These are phyloP conservation scores for Phyllosticta capitalensis DNA, from an alignment of 2,329 filamentous ascomycete genomes.

Conservation along the genomic window DNA sequence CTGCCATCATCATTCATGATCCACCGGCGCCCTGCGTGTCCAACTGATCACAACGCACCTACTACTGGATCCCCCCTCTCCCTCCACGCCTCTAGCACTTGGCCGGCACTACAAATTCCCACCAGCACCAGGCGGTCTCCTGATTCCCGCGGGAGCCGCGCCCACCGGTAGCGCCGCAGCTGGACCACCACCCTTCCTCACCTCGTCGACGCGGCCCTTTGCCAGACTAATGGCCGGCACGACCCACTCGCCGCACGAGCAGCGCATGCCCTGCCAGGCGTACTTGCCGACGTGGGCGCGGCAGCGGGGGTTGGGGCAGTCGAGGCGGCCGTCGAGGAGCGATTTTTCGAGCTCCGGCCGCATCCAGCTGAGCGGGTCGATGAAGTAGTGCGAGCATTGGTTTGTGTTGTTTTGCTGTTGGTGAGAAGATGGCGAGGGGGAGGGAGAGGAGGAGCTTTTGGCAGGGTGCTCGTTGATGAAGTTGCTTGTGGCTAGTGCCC, in stretches of 20 bases:
- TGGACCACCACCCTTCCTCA: slow-evolving; percentile 16
- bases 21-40: no score
- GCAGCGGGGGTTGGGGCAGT: slow-evolving; percentile 75
- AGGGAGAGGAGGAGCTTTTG: not conserved
- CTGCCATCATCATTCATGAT: no score
- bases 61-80: no score
- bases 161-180: no score
- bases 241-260: slow-evolving; percentile 84
- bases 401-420: slow-evolving; percentile 18
- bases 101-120: not conserved
- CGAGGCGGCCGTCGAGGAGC: slow-evolving; percentile 70
- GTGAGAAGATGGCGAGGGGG: slow-evolving; percentile 11
- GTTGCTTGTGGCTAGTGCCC: slow-evolving; percentile 51
- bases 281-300: slow-evolving; percentile 81
- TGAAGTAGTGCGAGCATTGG: slow-evolving; percentile 73
- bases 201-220: slow-evolving; percentile 71
- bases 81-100: not conserved
- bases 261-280: slow-evolving; percentile 91
- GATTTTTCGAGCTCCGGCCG: slow-evolving; percentile 72
- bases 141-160: not conserved
- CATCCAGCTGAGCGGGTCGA: slow-evolving; percentile 96
- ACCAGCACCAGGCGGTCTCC: slow-evolving; percentile 5
- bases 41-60: no score
- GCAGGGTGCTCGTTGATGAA: slow-evolving; percentile 58
- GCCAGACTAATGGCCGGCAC: slow-evolving; percentile 83